Evolutionary conservation across 1,139 yeast species (phyloP).

Genomic region (Blastobotrys capitulatus): DNA sequence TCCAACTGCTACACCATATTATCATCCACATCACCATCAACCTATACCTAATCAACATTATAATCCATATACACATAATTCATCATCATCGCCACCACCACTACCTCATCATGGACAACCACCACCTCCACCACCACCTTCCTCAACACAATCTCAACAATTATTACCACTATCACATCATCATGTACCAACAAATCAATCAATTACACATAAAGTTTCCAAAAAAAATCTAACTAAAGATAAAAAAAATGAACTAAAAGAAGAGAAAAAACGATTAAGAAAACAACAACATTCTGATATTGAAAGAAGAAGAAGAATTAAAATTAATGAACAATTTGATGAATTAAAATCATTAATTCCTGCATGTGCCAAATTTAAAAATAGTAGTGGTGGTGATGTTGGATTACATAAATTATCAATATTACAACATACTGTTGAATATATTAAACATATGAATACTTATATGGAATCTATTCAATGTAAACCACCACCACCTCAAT

Average conservation of each 20-base stretch:
- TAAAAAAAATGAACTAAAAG: slow-evolving; percentile 1
- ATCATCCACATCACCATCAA: background rate
- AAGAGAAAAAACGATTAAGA: slow-evolving; percentile 38
- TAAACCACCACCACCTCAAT: slow-evolving; percentile 6
- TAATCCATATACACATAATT: background rate
- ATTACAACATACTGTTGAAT: slow-evolving; percentile 74
- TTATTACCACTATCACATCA: background rate
- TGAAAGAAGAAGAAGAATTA: slow-evolving; percentile 71
- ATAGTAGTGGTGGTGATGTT: slow-evolving; percentile 38
- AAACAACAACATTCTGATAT: slow-evolving; percentile 67
- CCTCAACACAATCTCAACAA: background rate
- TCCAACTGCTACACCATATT: background rate
- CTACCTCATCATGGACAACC: background rate
- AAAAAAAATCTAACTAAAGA: background rate
- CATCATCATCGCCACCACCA: background rate
- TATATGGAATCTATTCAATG: slow-evolving; percentile 18
- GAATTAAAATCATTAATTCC: slow-evolving; percentile 74
- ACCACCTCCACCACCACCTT: background rate
- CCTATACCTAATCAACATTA: background rate
- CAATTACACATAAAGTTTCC: background rate
- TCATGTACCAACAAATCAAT: background rate
- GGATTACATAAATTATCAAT: slow-evolving; percentile 80
- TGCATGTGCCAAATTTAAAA: slow-evolving; percentile 52
- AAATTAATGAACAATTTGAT: slow-evolving; percentile 78
- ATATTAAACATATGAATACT: slow-evolving; percentile 59